A percentile compares a stretch with the other conserved stretches of the same genome.
phyloP scores from a whole-genome alignment of 176 grass and related monocot species.

The Tillandsia fasciculata region DNA sequence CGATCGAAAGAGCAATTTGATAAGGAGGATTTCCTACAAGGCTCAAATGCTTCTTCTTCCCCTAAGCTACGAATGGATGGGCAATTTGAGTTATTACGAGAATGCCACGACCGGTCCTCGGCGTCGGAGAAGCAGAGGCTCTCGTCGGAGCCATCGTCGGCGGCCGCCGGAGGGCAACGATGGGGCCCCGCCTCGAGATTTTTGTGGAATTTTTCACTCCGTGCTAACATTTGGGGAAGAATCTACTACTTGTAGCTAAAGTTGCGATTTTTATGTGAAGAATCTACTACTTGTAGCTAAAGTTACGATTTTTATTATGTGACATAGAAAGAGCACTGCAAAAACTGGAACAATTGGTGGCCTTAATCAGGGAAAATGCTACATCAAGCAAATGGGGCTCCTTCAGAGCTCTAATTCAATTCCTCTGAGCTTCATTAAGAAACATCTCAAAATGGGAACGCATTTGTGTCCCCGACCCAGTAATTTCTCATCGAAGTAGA shows the following conservation, averaged over 20 bases:
- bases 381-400: too few species aligned
- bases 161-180: constrained; percentile 10
- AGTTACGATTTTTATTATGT: neutral
- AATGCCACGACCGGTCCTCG: constrained; percentile 57
- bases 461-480: neutral
- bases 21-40: constrained; percentile 51
- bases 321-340: neutral
- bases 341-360: too few species aligned
- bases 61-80: constrained; percentile 5
- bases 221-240: constrained; percentile 18
- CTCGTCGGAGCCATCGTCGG: constrained; percentile 26
- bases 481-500: neutral
- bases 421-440: too few species aligned
- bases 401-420: too few species aligned
- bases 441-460: neutral
- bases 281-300: neutral
- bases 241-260: neutral
- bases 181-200: constrained; percentile 21
- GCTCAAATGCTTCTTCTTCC: constrained; percentile 20
- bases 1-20: constrained; percentile 55
- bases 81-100: constrained; percentile 32
- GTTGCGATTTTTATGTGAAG: too few species aligned
- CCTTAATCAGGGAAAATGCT: constrained; percentile 7
- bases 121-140: constrained; percentile 75
- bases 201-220: constrained; percentile 15